Conservation (phyloP, 768 basidiomycete species). For the Gloeostereum incarnatum region DNA sequence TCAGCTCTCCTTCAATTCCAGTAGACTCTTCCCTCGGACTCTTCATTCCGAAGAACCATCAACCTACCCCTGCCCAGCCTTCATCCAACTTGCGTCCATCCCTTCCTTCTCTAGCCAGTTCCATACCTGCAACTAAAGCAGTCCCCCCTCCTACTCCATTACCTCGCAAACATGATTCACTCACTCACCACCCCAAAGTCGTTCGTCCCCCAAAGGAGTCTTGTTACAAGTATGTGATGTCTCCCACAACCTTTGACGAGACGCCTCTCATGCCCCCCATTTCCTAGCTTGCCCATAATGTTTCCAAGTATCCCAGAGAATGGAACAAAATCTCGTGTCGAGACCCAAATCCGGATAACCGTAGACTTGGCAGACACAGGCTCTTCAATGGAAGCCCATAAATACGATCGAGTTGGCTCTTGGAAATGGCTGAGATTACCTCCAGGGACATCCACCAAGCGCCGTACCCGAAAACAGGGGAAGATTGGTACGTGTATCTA, state of each 20-base stretch:
- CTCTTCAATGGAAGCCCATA: constrained; percentile 48
- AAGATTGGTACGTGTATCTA: constrained; percentile 52
- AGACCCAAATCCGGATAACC: constrained; percentile 85
- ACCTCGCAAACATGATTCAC: constrained; percentile 45
- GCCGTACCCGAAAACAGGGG: constrained; percentile 72
- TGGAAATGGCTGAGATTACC: constrained; percentile 87
- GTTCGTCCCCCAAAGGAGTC: constrained; percentile 65
- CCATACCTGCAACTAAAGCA: constrained; percentile 32
- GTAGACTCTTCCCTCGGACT: constrained; percentile 21
- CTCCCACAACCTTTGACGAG: no score
- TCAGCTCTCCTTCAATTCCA: constrained; percentile 19
- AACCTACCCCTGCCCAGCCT: constrained; percentile 12
- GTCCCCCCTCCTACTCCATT: constrained; percentile 58
- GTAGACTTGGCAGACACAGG: constrained; percentile 69
- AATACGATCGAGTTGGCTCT: constrained; percentile 76
- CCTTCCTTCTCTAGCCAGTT: constrained; percentile 21
- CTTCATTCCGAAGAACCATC: constrained; percentile 16
- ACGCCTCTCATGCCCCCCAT: no score
- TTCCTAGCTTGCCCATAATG: constrained; percentile 63
- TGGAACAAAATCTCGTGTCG: constrained; percentile 90
- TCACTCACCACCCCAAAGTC: constrained; percentile 44
- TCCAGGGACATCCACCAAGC: constrained; percentile 76
- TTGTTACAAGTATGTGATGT: constrained; percentile 57
- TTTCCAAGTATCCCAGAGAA: constrained; percentile 75
- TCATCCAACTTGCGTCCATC: constrained; percentile 19